Percentiles rank a stretch among this genome's conserved stretches.
Conservation (phyloP, 805 yeast genomes). For the Starmerella sp. region DNA sequence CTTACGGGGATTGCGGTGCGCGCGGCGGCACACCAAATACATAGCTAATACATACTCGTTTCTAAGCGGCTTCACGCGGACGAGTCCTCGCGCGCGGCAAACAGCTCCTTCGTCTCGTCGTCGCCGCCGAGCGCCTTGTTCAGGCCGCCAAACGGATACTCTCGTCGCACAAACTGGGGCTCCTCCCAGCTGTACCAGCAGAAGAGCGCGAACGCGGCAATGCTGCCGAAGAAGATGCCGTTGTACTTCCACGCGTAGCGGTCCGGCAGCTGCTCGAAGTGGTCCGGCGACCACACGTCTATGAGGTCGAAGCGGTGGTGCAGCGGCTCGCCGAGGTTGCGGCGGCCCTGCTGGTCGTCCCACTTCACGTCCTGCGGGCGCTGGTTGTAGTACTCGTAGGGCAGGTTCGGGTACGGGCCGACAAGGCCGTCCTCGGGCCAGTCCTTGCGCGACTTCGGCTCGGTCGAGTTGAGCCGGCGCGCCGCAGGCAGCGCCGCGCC, state of each 20-base stretch:
- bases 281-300: constrained; percentile 82
- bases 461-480: background rate
- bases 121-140: constrained; percentile 61
- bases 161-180: constrained; percentile 66
- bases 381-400: constrained; percentile 47
- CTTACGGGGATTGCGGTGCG: no score
- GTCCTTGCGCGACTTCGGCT: constrained; percentile 17
- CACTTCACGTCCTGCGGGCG: constrained; percentile 62
- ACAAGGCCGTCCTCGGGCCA: constrained; percentile 23
- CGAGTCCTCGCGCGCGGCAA: constrained; percentile 31
- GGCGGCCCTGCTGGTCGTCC: constrained; percentile 71
- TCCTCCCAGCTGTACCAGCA: constrained; percentile 38
- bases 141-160: constrained; percentile 64
- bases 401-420: constrained; percentile 45
- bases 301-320: constrained; percentile 60
- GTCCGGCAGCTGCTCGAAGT: constrained; percentile 49
- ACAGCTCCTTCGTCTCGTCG: constrained; percentile 28
- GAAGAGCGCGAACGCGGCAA: constrained; percentile 27
- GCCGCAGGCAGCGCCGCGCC: background rate
- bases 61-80: background rate
- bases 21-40: no score
- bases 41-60: background rate
- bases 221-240: constrained; percentile 39
- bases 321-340: constrained; percentile 64
- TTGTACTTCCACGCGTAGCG: constrained; percentile 49